These are phyloP conservation scores for Polysphondylium violaceum DNA, from an alignment of 78 protist genomes.

Conservation along the genomic window DNA sequence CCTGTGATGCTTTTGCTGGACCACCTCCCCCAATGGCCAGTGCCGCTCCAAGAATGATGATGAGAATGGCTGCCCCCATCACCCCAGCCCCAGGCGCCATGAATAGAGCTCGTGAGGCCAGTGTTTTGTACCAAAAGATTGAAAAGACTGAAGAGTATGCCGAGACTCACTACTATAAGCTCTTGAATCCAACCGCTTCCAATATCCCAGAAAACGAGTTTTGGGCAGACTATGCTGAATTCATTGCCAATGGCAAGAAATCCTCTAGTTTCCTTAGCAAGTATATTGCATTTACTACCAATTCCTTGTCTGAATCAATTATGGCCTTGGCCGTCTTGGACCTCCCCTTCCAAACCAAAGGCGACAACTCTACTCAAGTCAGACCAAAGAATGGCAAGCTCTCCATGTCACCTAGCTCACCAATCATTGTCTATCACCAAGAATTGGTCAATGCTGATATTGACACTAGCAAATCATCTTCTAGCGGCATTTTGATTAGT, in stretches of 20 bases:
- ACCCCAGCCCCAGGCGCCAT: not conserved
- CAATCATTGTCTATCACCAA: slow-evolving; percentile 65
- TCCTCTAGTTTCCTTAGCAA: slow-evolving; percentile 17
- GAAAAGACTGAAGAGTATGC: slow-evolving; percentile 74
- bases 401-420: slow-evolving; percentile 12
- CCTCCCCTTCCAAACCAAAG: slow-evolving; percentile 45
- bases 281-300: slow-evolving; percentile 22
- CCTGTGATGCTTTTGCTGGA: not conserved
- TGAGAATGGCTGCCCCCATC: not conserved
- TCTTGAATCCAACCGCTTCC: not conserved
- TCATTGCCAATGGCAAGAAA: not conserved
- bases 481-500: slow-evolving; percentile 19
- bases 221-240: slow-evolving; percentile 55
- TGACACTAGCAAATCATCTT: not conserved
- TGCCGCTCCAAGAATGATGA: not conserved
- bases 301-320: slow-evolving; percentile 27
- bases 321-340: slow-evolving; percentile 58
- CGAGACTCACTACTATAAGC: slow-evolving; percentile 71
- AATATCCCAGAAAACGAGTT: slow-evolving; percentile 21
- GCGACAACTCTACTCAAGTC: slow-evolving; percentile 16
- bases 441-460: slow-evolving; percentile 34
- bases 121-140: slow-evolving; percentile 29
- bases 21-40: not conserved
- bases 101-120: not conserved
- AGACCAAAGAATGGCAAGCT: slow-evolving; percentile 38